Conservation (phyloP, 2,329 filamentous ascomycete species). For the Arthrobotrys iridis region DNA sequence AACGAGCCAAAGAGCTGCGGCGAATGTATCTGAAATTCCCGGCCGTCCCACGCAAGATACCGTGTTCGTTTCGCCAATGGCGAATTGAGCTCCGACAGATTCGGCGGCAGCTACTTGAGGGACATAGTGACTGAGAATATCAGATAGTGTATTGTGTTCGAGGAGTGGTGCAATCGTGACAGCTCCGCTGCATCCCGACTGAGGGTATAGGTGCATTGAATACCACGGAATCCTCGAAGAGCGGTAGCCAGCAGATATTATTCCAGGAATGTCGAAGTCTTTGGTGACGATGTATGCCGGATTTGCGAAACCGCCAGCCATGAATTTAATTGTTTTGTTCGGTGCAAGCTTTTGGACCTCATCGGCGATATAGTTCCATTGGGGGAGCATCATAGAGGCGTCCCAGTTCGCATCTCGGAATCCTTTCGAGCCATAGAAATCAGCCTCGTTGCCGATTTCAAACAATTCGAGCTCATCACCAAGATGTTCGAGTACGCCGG, state of each 20-base stretch:
- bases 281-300: constrained; percentile 7
- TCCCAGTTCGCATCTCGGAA: constrained; percentile 23
- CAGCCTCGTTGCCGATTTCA: constrained; percentile 48
- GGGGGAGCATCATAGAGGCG: constrained; percentile 23
- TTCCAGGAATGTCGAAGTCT: constrained; percentile 41
- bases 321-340: constrained; percentile 20
- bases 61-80: constrained; percentile 60
- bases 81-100: constrained; percentile 51
- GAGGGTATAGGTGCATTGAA: constrained; percentile 42
- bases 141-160: constrained; percentile 17
- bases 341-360: constrained; percentile 17
- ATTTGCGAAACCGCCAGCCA: constrained; percentile 44
- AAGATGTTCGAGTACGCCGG: constrained; percentile 30
- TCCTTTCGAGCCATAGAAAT: constrained; percentile 41
- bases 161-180: constrained; percentile 26
- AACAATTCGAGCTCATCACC: constrained; percentile 35
- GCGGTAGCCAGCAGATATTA: constrained; percentile 24
- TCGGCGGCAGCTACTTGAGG: constrained; percentile 37
- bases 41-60: constrained; percentile 56
- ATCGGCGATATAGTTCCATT: constrained; percentile 49
- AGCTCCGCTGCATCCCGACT: constrained; percentile 25
- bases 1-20: constrained; percentile 57
- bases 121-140: constrained; percentile 27
- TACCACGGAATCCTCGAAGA: constrained; percentile 33
- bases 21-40: constrained; percentile 58